Base-by-base conservation (phyloP, 2,329 filamentous ascomycete genomes). In the Lojkania enalia region DNA sequence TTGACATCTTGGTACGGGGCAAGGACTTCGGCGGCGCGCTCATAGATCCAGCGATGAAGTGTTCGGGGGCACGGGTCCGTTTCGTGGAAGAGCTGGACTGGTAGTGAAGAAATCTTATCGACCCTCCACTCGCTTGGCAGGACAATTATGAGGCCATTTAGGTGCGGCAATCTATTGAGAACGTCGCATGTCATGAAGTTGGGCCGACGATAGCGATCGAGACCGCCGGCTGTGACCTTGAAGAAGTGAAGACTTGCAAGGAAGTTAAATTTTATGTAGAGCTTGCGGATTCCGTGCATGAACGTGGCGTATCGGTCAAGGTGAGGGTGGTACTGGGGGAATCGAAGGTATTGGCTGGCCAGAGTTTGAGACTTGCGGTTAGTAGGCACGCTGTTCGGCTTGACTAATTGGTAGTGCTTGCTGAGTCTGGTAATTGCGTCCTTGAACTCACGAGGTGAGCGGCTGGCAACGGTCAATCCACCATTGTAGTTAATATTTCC, bases 241-340 rank as follows among this genome's bases (percentile, higher is more conserved):
- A 66, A 66, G 50, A 68, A 68, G 23, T 57, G 54, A 12, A 66
- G 44, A 14, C 20, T 48, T 0, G 42, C 29, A 1, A 52, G 14
- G 20, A 59, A 66, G 14, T 49, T 41, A 44, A 68, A 51, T 1
- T 39, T 14, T 0, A 68, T 13, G 25, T 35, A 30, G 1, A 67
- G 30, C 6, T 60, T 59, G 2, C 53, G 61, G 13, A 68, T 57
- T 0, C 55, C 60, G 11, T 67, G 62, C 2, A 36, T 20, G 12
- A 64, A 45, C 0, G 60, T 63, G 0, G 63, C 59, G 25, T 52
- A 67, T 5, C 41, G 57, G 1, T 42, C 14, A 5, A 68, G 45
- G 0, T 63, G 33, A 0, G 60, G 57, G 21, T 64, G 60, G 2
- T 59, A 42, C 5, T 30, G 49, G 0, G 64, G 64, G 16, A 44